A percentile compares a stretch with the other conserved stretches of the same genome.
phyloP scores from a whole-genome alignment of 805 yeast species.

The Kuraishia capsulata region DNA sequence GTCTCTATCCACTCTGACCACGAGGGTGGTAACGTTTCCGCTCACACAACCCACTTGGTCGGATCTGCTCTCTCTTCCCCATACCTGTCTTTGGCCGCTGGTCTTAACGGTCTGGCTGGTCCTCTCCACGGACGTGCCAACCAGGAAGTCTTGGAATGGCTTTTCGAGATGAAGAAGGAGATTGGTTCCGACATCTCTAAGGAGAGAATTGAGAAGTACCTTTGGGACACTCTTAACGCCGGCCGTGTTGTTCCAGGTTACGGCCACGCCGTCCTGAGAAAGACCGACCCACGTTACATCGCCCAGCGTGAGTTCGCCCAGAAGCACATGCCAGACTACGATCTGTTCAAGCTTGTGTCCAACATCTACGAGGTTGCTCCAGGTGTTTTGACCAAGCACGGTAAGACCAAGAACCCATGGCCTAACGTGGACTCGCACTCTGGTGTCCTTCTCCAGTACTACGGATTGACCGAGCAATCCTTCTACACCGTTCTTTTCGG shows the following conservation, averaged over 20 bases:
- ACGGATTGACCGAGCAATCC: slow-evolving; percentile 73
- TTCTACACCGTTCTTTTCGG: slow-evolving; percentile 85
- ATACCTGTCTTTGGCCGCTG: slow-evolving; percentile 70
- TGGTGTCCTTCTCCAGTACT: slow-evolving; percentile 78
- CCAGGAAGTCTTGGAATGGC: slow-evolving; percentile 82
- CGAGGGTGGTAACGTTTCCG: slow-evolving; percentile 87
- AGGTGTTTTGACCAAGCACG: slow-evolving; percentile 69
- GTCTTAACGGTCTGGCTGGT: slow-evolving; percentile 80
- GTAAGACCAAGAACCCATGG: slow-evolving; percentile 91
- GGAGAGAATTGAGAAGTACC: slow-evolving; percentile 62
- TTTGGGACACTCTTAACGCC: slow-evolving; percentile 71
- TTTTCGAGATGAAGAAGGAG: slow-evolving; percentile 55
- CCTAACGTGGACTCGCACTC: slow-evolving; percentile 88
- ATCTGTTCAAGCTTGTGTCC: slow-evolving; percentile 69
- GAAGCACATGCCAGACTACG: slow-evolving; percentile 69
- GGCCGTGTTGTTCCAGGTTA: slow-evolving; percentile 87
- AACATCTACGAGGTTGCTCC: slow-evolving; percentile 79
- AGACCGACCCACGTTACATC: slow-evolving; percentile 82
- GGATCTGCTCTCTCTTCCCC: slow-evolving; percentile 80
- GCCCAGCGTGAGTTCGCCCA: slow-evolving; percentile 81
- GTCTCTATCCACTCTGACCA: slow-evolving; percentile 79
- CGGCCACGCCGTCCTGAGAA: slow-evolving; percentile 82
- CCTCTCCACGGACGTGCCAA: slow-evolving; percentile 84
- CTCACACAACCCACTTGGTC: slow-evolving; percentile 79
- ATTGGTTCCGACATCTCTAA: slow-evolving; percentile 63